phyloP scores from a whole-genome alignment of 495 filamentous ascomycete genomes.

The Evansstolkia leycettana region DNA sequence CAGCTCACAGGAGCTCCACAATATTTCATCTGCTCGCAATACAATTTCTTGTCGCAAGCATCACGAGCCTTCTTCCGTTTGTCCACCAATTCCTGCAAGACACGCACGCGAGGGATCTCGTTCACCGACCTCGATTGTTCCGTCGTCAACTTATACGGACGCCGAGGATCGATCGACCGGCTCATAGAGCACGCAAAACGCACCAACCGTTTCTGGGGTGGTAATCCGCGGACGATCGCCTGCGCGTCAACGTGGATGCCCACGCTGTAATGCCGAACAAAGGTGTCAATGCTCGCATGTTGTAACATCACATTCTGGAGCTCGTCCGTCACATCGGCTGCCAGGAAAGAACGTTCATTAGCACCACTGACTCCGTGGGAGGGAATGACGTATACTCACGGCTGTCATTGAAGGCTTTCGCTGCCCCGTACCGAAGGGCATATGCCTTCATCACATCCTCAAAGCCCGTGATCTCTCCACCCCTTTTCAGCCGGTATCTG shows the following conservation, averaged over 20 bases:
- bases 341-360: too few species aligned
- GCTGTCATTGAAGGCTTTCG: slow-evolving; percentile 14
- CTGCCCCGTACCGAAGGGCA: slow-evolving; percentile 11
- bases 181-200: slow-evolving; percentile 14
- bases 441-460: slow-evolving; percentile 11
- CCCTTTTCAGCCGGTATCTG: slow-evolving; percentile 10
- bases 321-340: slow-evolving; percentile 18
- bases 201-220: slow-evolving; percentile 13
- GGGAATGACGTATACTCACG: slow-evolving; percentile 7
- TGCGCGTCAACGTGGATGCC: slow-evolving; percentile 15
- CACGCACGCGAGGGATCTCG: slow-evolving; percentile 6
- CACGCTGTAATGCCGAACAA: slow-evolving; percentile 19
- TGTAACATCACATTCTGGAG: slow-evolving; percentile 22
- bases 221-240: slow-evolving; percentile 12
- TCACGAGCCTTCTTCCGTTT: slow-evolving; percentile 8
- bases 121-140: slow-evolving; percentile 14
- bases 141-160: slow-evolving; percentile 8
- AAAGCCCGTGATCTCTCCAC: slow-evolving; percentile 15
- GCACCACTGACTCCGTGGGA: slow-evolving; percentile 2
- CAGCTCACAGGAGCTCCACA: neutral
- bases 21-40: neutral
- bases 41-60: slow-evolving; percentile 1
- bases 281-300: slow-evolving; percentile 16
- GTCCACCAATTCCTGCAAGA: too few species aligned
- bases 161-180: slow-evolving; percentile 13